Base-by-base conservation (phyloP, 2,329 filamentous ascomycete genomes). In the Bipolaris gigantea region DNA sequence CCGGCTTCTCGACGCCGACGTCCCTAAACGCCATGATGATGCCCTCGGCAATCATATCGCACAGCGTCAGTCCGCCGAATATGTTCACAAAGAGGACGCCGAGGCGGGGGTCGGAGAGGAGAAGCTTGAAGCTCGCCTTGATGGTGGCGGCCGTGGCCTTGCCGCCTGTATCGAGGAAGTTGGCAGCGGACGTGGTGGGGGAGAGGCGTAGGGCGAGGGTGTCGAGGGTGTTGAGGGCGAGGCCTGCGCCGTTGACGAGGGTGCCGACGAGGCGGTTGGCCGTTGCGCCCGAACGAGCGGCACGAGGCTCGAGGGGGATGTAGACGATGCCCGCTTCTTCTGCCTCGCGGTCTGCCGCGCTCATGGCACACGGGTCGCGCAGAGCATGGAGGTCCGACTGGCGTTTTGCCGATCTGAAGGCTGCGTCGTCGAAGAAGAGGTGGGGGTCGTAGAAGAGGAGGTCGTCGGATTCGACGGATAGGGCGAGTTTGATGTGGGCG, bases 181-280 rank as follows among this genome's bases (percentile, higher is more conserved):
- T 96, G 2, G 89, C 89, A 8, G 54, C 53, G 42, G 52, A 56
- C 3, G 67, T 62, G 8, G 58, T 32, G 4, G 84, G 76, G 0
- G 83, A 80, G 9, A 96, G 83, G 25, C 69, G 83, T 11, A 85
- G 76, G 2, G 83, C 80, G 1, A 96, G 83, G 0, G 89, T 88
- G 71, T 96, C 92, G 55, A 92, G 86, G 0, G 91, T 96, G 71
- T 94, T 94, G 89, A 96, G 94, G 0, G 91, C 91, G 1, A 96
- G 82, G 0, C 92, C 92, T 0, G 92, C 92, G 39, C 92, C 91
- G 67, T 96, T 96, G 60, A 96, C 90, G 10, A 95, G 79, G 0
- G 89, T 96, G 34, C 90, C 92, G 48, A 96, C 87, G 57, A 85
- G n/a, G n/a, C n/a, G n/a, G n/a, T n/a, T n/a, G n/a, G n/a, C n/a